These are phyloP conservation scores for Termitomyces sp. DNA, from an alignment of 768 basidiomycete genomes.

Conservation along the genomic window DNA sequence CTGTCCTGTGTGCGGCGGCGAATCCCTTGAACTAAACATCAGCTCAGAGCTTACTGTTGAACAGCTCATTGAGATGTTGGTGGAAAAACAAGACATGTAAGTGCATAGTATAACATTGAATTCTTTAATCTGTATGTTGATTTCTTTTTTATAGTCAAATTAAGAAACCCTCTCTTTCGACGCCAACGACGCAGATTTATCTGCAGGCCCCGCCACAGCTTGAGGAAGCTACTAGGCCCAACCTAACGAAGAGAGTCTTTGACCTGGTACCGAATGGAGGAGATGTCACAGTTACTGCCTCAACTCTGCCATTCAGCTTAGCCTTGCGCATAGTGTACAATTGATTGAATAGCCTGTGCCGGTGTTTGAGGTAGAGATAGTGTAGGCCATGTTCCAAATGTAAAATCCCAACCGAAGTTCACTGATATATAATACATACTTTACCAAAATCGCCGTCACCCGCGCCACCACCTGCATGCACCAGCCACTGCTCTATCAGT, in stretches of 20 bases:
- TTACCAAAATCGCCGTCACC: conserved; percentile 66
- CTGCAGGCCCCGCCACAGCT: conserved; percentile 92
- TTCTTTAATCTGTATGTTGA: neutral
- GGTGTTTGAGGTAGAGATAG: neutral
- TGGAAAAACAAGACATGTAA: conserved; percentile 88
- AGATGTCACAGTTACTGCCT: conserved; percentile 85
- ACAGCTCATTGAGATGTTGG: conserved; percentile 78
- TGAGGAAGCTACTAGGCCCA: conserved; percentile 84
- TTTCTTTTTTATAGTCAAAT: conserved; percentile 66
- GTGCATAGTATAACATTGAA: conserved; percentile 19
- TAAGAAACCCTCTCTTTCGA: conserved; percentile 90
- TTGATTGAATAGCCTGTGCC: conserved; percentile 3
- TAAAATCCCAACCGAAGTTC: conserved; percentile 11
- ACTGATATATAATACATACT: conserved; percentile 77
- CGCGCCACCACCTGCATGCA: conserved; percentile 51
- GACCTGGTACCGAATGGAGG: conserved; percentile 76
- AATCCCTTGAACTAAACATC: conserved; percentile 70
- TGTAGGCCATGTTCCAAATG: neutral
- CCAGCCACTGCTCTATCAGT: conserved; percentile 68
- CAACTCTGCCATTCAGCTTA: conserved; percentile 81
- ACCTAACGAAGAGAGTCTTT: conserved; percentile 79
- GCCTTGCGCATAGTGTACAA: conserved; percentile 58
- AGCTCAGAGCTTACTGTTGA: conserved; percentile 76
- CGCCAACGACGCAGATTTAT: conserved; percentile 73
- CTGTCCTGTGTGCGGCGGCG: conserved; percentile 97